Percentiles rank a stretch among this genome's conserved stretches.
phyloP scores from a whole-genome alignment of 2,329 filamentous ascomycete genomes.

The Ramichloridium luteum region DNA sequence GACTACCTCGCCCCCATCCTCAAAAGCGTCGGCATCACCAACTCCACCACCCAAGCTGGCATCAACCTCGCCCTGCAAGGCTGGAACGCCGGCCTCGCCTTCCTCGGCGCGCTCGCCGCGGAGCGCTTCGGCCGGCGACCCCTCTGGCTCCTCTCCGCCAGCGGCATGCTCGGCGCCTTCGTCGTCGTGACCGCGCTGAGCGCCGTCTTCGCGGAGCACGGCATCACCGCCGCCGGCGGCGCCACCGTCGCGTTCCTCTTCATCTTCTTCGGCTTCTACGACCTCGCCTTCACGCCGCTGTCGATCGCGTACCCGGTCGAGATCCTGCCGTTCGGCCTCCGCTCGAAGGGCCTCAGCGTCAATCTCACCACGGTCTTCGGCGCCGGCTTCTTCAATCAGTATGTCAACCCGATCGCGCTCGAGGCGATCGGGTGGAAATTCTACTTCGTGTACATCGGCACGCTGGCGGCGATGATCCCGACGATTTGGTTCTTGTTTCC shows the following conservation, averaged over 20 bases:
- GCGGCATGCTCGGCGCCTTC: conserved; percentile 34
- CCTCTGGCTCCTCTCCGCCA: conserved; percentile 32
- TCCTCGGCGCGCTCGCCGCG: conserved; percentile 28
- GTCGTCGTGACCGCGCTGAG: conserved; percentile 32
- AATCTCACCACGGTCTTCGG: conserved; percentile 13
- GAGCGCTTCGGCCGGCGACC: conserved; percentile 32
- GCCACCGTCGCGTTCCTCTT: conserved; percentile 34
- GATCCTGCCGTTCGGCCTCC: conserved; percentile 24
- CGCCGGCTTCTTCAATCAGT: conserved; percentile 23
- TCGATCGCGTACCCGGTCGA: conserved; percentile 25
- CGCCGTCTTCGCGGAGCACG: conserved; percentile 24
- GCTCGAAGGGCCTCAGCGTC: conserved; percentile 17
- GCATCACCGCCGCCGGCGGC: conserved; percentile 23
- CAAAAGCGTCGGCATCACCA: conserved; percentile 27
- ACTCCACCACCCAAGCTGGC: conserved; percentile 23
- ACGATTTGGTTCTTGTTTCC: conserved; percentile 13
- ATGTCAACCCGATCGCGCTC: conserved; percentile 33
- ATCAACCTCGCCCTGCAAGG: conserved; percentile 31
- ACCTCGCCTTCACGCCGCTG: conserved; percentile 27
- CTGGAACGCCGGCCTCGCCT: conserved; percentile 28
- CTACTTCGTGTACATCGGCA: conserved; percentile 32
- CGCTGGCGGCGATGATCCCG: conserved; percentile 15
- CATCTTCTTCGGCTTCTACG: conserved; percentile 32
- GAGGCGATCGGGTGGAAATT: conserved; percentile 31
- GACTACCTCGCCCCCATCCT: conserved; percentile 24